These are phyloP conservation scores for Nephelium lappaceum DNA, from an alignment of 345 rosid genomes.

Conservation along the genomic window DNA sequence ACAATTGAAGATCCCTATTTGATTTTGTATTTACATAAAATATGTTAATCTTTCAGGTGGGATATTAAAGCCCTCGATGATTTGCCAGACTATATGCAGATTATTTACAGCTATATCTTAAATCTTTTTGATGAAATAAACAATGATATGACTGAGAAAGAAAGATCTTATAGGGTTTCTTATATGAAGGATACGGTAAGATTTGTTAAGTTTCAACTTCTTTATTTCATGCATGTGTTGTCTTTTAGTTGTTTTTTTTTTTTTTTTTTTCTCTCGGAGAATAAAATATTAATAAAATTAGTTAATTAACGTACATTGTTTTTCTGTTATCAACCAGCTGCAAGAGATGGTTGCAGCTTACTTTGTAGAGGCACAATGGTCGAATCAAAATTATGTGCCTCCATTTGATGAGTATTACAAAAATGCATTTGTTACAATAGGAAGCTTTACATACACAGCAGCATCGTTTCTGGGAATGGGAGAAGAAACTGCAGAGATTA, in stretches of 20 bases:
- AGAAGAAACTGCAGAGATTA: background rate
- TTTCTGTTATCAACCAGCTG: no score
- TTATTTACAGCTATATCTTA: background rate
- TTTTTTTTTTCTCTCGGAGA: no score
- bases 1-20: no score
- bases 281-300: no score
- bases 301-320: no score
- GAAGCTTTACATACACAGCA: background rate
- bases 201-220: no score
- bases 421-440: background rate
- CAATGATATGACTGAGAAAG: background rate
- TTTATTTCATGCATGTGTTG: no score
- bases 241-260: no score
- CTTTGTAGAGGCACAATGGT: slow-evolving; percentile 2
- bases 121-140: background rate
- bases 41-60: slow-evolving; percentile 11
- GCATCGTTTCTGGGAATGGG: background rate
- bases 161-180: background rate
- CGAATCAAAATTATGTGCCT: background rate
- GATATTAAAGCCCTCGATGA: background rate
- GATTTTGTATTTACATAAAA: background rate
- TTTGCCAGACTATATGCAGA: slow-evolving; percentile 11
- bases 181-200: background rate
- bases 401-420: slow-evolving; percentile 2
- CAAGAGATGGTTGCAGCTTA: background rate